Conservation (phyloP, 805 yeast species). For the Danielozyma ontarioensis region DNA sequence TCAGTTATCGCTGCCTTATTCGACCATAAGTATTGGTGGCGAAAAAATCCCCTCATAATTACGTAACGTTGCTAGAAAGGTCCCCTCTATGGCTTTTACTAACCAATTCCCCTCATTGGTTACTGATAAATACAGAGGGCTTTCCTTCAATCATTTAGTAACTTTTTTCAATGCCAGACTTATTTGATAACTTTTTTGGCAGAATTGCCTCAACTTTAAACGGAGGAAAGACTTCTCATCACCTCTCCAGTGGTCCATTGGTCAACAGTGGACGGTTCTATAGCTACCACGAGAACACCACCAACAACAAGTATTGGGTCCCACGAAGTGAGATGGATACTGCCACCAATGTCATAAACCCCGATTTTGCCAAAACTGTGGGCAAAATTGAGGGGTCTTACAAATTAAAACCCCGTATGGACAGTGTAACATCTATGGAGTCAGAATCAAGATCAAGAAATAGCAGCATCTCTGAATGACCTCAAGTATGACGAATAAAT, state of each 20-base stretch:
- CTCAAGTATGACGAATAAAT: too few relatives aligned
- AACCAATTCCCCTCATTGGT: too few relatives aligned
- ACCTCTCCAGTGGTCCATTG: slow-evolving; percentile 26
- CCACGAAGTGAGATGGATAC: slow-evolving; percentile 12
- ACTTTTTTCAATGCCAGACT: slow-evolving; percentile 32
- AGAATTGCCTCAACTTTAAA: slow-evolving; percentile 25
- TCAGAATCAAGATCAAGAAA: slow-evolving; percentile 11
- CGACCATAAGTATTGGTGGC: too few relatives aligned
- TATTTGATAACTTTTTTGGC: slow-evolving; percentile 35
- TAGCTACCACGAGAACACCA: slow-evolving; percentile 29
- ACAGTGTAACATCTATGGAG: slow-evolving; percentile 9
- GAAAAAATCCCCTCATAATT: too few relatives aligned
- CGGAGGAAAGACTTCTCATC: slow-evolving; percentile 30
- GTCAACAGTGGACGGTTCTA: slow-evolving; percentile 35
- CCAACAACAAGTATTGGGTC: slow-evolving; percentile 38
- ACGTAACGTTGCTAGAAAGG: too few relatives aligned
- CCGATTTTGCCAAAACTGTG: slow-evolving; percentile 2
- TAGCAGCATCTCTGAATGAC: slow-evolving; percentile 9
- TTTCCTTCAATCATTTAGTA: too few relatives aligned
- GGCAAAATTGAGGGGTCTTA: slow-evolving; percentile 2
- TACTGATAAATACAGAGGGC: too few relatives aligned
- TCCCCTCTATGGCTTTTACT: too few relatives aligned
- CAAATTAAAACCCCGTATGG: slow-evolving; percentile 7
- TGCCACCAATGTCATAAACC: slow-evolving; percentile 13
- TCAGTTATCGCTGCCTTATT: too few relatives aligned